Conservation (phyloP, 805 yeast genomes). For the Candida manassasensis region DNA sequence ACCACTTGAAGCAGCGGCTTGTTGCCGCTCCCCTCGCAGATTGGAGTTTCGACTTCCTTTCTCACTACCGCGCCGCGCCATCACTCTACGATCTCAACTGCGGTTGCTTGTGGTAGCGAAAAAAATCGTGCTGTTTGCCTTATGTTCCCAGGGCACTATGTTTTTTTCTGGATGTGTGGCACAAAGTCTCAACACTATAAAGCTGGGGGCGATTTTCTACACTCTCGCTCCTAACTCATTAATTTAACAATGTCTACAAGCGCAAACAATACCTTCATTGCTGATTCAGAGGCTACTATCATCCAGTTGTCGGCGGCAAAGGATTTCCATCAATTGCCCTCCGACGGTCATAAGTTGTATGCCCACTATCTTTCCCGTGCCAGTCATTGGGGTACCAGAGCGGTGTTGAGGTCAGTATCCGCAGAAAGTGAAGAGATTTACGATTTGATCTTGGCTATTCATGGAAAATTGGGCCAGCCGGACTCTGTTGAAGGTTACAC, state of each 20-base stretch:
- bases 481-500: constrained; percentile 33
- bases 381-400: constrained; percentile 78
- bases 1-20: no score
- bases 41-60: no score
- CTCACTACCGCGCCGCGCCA: no score
- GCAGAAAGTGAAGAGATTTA: constrained; percentile 74
- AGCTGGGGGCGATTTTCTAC: no score
- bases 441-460: constrained; percentile 62
- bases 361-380: constrained; percentile 85
- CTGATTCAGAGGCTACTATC: constrained; percentile 43
- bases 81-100: no score
- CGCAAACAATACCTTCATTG: constrained; percentile 17
- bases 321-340: constrained; percentile 63
- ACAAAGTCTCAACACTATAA: no score
- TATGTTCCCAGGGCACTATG: no score
- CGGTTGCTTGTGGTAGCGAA: no score
- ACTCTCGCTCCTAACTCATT: background rate
- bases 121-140: no score
- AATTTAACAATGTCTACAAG: constrained; percentile 5
- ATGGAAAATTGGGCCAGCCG: constrained; percentile 46
- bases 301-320: constrained; percentile 53
- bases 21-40: no score
- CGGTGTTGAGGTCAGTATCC: constrained; percentile 74
- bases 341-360: constrained; percentile 53
- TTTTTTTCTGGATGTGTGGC: constrained; percentile 4